phyloP scores from a whole-genome alignment of 305 asterid genomes.

The Plantago rigida region DNA sequence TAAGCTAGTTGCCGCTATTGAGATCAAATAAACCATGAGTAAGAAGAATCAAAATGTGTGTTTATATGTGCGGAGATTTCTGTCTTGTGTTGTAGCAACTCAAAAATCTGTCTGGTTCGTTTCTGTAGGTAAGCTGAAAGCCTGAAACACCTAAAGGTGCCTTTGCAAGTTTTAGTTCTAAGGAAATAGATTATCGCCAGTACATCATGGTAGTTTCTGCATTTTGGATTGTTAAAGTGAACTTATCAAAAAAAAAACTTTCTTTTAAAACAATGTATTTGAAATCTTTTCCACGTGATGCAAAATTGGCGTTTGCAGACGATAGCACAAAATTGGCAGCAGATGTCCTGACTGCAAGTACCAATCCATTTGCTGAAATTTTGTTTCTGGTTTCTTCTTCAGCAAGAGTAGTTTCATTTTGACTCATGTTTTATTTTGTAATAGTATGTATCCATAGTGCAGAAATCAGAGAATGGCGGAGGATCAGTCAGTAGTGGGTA shows the following conservation, averaged over 20 bases:
- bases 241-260: too few species aligned
- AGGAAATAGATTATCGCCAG: too few species aligned
- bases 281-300: too few species aligned
- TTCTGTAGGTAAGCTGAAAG: not conserved
- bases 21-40: too few species aligned
- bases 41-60: too few species aligned
- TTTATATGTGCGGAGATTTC: too few species aligned
- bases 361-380: not conserved
- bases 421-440: slow-evolving; percentile 2
- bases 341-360: not conserved
- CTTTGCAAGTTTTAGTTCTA: too few species aligned
- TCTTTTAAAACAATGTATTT: too few species aligned
- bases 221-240: too few species aligned
- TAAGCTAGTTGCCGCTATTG: too few species aligned
- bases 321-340: not conserved
- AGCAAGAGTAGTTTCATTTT: slow-evolving; percentile 19
- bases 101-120: slow-evolving; percentile 6
- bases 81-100: not conserved
- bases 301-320: slow-evolving; percentile 2
- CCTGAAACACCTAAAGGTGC: not conserved
- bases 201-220: too few species aligned
- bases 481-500: slow-evolving; percentile 92
- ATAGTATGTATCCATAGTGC: slow-evolving; percentile 20
- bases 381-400: not conserved
- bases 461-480: slow-evolving; percentile 96